Evolutionary conservation across 2,329 filamentous ascomycete species (phyloP).

Genomic region (Phialophora tarda): DNA sequence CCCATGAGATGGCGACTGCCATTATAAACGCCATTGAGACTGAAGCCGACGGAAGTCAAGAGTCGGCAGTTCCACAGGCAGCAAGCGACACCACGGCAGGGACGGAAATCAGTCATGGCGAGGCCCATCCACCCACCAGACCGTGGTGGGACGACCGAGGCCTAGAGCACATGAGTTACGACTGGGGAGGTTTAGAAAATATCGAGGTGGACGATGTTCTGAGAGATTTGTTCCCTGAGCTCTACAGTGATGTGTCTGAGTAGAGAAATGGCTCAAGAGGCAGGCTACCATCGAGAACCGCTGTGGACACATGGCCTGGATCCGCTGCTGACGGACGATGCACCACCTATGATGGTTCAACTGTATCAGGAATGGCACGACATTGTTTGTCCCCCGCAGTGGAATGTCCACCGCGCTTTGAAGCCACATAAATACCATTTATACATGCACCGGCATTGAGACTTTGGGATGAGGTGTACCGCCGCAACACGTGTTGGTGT

Average conservation of each 20-base stretch:
- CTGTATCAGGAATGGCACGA: not conserved
- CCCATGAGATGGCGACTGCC: conserved; percentile 45
- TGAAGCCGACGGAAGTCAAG: not conserved
- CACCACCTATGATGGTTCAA: not conserved
- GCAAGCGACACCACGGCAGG: not conserved
- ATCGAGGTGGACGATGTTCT: conserved; percentile 13
- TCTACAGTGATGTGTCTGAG: not conserved
- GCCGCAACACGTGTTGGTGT: no score
- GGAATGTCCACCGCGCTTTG: no score
- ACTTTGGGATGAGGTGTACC: not conserved
- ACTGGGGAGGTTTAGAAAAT: not conserved
- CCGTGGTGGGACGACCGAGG: not conserved
- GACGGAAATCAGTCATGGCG: not conserved
- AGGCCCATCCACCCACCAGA: not conserved
- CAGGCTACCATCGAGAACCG: not conserved
- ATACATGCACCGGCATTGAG: no score
- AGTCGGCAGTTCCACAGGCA: not conserved
- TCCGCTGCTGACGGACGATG: no score
- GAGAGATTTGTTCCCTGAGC: conserved; percentile 23
- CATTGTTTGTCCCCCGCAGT: not conserved
- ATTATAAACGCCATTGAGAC: conserved; percentile 15
- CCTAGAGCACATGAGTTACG: not conserved
- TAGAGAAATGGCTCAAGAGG: not conserved
- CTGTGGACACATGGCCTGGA: not conserved
- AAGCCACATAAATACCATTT: no score